phyloP scores from a whole-genome alignment of 495 filamentous ascomycete genomes.

The Aspergillus nanangensis region DNA sequence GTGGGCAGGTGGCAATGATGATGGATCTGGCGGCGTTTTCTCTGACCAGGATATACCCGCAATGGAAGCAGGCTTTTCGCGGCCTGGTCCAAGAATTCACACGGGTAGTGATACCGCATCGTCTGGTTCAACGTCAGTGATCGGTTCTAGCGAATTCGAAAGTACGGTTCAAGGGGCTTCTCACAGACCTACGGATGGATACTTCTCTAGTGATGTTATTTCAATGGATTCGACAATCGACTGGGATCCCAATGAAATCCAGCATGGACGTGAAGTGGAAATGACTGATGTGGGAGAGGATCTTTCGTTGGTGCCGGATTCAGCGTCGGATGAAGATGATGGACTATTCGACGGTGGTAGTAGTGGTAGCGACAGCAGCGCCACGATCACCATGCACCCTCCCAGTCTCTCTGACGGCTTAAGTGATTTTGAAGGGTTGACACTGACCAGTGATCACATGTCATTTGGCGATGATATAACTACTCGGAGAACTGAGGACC shows the following conservation, averaged over 20 bases:
- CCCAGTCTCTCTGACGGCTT: background rate
- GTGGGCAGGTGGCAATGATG: slow-evolving; percentile 54
- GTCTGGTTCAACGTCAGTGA: slow-evolving; percentile 17
- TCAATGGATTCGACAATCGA: slow-evolving; percentile 17
- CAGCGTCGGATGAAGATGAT: slow-evolving; percentile 11
- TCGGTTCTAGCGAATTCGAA: slow-evolving; percentile 21
- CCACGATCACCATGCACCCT: slow-evolving; percentile 6
- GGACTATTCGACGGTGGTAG: slow-evolving; percentile 4
- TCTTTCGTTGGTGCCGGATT: too few species aligned
- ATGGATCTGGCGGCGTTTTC: slow-evolving; percentile 51
- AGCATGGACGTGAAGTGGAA: slow-evolving; percentile 8
- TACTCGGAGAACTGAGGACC: too few species aligned
- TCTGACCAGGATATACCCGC: slow-evolving; percentile 33
- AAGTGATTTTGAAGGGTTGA: slow-evolving; percentile 9
- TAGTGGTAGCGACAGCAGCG: slow-evolving; percentile 4
- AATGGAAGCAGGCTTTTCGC: slow-evolving; percentile 35
- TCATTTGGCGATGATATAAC: too few species aligned
- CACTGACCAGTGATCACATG: too few species aligned
- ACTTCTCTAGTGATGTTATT: slow-evolving; percentile 20
- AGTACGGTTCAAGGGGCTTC: slow-evolving; percentile 33
- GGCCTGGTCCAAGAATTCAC: slow-evolving; percentile 38
- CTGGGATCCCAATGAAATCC: background rate
- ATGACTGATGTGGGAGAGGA: too few species aligned
- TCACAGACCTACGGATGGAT: slow-evolving; percentile 25
- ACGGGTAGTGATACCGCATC: slow-evolving; percentile 28